Base-by-base conservation (phyloP, 305 asterid species). In the Plantago lanceolata region DNA sequence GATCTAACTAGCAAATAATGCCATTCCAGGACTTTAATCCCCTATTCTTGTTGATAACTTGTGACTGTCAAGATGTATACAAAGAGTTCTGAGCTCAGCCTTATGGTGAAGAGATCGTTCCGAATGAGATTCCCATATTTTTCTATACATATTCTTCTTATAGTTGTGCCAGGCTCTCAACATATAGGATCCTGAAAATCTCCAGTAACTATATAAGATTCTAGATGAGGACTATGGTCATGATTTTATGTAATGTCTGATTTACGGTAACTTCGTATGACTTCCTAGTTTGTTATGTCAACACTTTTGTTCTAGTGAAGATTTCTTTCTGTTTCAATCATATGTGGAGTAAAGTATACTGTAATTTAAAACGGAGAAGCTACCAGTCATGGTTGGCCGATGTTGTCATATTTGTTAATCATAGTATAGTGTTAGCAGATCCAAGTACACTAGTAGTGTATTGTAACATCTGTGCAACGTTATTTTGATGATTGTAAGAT, bases 291-390 rank as follows among this genome's bases (percentile, higher is more conserved):
- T n/a, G n/a, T n/a, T n/a, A n/a, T n/a, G n/a, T n/a, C n/a, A n/a
- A n/a, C 45, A 58, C 64, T 55, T 43, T 52, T 61, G 53, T 49
- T 53, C 37, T 53, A 61, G 49, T 24, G 52, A 52, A 51, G 54
- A 31, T 33, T 59, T 20, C 17, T 8, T 28, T 45, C 19, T 48
- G 18, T 62, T 28, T 6, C 19, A 50, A 63, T 19, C 50, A 31
- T 50, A 44, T 63, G 57, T 57, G 48, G 17, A 18, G 26, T 49
- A 49, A 33, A 31, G 28, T 59, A 33, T 51, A 12, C 12, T 52
- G 17, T 15, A 51, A 44, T 64, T 47, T 40, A 17, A 6, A 19
- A 20, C 19, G 57, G 57, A 8, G 57, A 52, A 12, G 31, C 33
- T 21, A 52, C n/a, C 6, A 5, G 9, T 29, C 13, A 19, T 28